Conservation (phyloP, 768 basidiomycete species). For the Pulveroboletus frians region DNA sequence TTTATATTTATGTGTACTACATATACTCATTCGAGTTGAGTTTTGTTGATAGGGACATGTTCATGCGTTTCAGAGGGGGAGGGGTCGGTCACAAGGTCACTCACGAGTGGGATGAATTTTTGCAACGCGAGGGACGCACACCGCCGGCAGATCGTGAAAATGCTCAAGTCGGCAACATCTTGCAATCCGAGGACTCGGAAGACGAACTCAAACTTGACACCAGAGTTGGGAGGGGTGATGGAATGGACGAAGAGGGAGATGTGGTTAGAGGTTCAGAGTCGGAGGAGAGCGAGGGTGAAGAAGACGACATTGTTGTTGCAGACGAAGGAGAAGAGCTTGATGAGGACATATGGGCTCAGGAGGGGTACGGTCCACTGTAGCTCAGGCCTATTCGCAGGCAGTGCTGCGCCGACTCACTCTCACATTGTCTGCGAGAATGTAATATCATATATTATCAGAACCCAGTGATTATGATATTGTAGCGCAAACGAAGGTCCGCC, state of each 20-base stretch:
- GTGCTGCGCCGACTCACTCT: too few species aligned
- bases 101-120: conserved; percentile 5
- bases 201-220: not conserved
- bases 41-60: not conserved
- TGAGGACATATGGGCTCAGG: conserved; percentile 1
- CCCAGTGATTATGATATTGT: too few species aligned
- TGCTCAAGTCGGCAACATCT: too few species aligned
- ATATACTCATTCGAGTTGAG: not conserved
- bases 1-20: not conserved
- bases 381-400: too few species aligned
- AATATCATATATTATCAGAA: too few species aligned
- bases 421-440: too few species aligned
- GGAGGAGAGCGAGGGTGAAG: not conserved
- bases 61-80: not conserved
- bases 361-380: conserved; percentile 5
- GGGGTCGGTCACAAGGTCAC: not conserved
- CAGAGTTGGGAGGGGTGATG: not conserved
- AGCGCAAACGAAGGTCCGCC: too few species aligned
- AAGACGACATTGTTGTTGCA: not conserved
- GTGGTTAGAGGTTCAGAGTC: not conserved
- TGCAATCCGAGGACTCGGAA: not conserved
- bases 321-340: too few species aligned
- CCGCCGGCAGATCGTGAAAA: not conserved
- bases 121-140: not conserved
- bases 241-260: not conserved